These are phyloP conservation scores for Pelargonium citronellum DNA, from an alignment of 441 rosid genomes.

Conservation along the genomic window DNA sequence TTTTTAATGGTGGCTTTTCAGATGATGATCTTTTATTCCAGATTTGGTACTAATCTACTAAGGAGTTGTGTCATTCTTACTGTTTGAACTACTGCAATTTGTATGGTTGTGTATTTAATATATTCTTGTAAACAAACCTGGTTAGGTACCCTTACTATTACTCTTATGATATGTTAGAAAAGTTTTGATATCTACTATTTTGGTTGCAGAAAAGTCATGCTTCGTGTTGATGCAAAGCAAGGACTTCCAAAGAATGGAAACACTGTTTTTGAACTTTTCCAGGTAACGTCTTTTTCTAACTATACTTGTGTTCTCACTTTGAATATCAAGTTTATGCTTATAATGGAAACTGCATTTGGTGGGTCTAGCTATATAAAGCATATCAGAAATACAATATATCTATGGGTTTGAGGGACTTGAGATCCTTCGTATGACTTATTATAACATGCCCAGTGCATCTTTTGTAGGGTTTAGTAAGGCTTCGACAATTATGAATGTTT, in stretches of 20 bases:
- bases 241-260: conserved; percentile 84
- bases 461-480: not conserved
- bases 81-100: not conserved
- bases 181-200: conserved; percentile 7
- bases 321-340: not conserved
- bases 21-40: not conserved
- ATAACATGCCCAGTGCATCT: not conserved
- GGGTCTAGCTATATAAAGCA: not conserved
- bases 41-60: not conserved
- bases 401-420: not conserved
- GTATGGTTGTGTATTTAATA: not conserved
- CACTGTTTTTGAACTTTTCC: conserved; percentile 84
- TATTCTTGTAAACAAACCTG: not conserved
- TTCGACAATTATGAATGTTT: not conserved
- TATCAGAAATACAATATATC: not conserved
- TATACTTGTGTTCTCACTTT: not conserved
- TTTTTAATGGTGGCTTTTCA: not conserved
- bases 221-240: conserved; percentile 92
- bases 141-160: not conserved
- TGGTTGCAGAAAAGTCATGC: conserved; percentile 79
- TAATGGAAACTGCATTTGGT: not conserved
- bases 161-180: not conserved
- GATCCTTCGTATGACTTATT: not conserved
- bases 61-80: not conserved
- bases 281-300: conserved; percentile 37